Evolutionary conservation across 2,329 filamentous ascomycete genomes (phyloP).

Genomic region (Metarhizium album): DNA sequence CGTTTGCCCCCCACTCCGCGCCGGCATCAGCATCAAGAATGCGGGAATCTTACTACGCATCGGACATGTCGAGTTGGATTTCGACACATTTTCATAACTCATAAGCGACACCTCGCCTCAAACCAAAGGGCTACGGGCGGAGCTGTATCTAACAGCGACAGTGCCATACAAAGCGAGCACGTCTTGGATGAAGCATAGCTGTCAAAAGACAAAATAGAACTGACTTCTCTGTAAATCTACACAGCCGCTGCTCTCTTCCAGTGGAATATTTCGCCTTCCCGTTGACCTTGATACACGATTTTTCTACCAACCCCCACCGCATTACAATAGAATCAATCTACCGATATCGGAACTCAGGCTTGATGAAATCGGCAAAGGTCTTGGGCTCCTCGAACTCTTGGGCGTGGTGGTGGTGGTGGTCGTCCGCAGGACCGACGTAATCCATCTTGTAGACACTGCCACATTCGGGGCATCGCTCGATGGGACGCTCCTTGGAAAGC

Average conservation of each 20-base stretch:
- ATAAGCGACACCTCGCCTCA: background rate
- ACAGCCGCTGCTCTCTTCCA: slow-evolving; percentile 16
- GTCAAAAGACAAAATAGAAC: slow-evolving; percentile 25
- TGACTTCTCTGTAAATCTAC: slow-evolving; percentile 31
- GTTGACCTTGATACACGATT: slow-evolving; percentile 14
- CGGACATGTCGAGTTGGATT: background rate
- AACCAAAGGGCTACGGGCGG: background rate
- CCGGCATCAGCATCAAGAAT: background rate
- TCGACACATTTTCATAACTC: background rate
- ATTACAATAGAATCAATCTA: slow-evolving; percentile 17
- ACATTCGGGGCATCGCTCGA: slow-evolving; percentile 95
- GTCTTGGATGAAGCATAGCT: slow-evolving; percentile 11
- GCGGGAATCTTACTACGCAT: too few species aligned
- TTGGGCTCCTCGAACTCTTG: slow-evolving; percentile 75
- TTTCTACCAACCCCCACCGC: slow-evolving; percentile 5
- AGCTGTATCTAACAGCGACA: background rate
- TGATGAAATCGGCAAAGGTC: slow-evolving; percentile 93
- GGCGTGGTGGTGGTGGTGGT: slow-evolving; percentile 50
- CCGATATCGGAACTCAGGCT: slow-evolving; percentile 81
- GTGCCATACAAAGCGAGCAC: background rate
- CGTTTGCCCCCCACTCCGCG: background rate
- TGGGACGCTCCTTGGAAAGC: slow-evolving; percentile 79
- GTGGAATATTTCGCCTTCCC: slow-evolving; percentile 11
- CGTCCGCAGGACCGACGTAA: slow-evolving; percentile 76
- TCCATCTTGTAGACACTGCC: slow-evolving; percentile 97